Percentiles rank a stretch among this genome's conserved stretches.
These are phyloP conservation scores for Malassezia vespertilionis DNA, from an alignment of 1,284 basidiomycete species.

Conservation along the genomic window DNA sequence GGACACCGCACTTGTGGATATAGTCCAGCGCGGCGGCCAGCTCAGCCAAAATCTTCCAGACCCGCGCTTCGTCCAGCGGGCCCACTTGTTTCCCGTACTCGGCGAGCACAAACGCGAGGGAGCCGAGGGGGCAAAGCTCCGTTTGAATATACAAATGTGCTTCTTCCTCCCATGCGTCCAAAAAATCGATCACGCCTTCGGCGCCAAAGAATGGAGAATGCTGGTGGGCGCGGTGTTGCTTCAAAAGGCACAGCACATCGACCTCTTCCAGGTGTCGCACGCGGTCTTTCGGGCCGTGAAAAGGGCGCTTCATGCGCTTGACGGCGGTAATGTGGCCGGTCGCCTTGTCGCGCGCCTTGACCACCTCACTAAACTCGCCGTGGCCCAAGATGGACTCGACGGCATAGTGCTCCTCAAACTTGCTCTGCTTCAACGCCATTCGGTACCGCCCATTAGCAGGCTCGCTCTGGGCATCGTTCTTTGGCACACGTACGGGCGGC, in stretches of 20 bases:
- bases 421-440: slow-evolving; percentile 13
- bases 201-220: slow-evolving; percentile 55
- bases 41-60: slow-evolving; percentile 95
- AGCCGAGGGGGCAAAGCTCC: slow-evolving; percentile 85
- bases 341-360: slow-evolving; percentile 69
- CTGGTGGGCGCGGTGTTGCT: slow-evolving; percentile 21
- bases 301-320: slow-evolving; percentile 78
- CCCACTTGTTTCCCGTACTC: slow-evolving; percentile 72
- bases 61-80: slow-evolving; percentile 78
- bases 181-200: slow-evolving; percentile 63
- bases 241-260: slow-evolving; percentile 72
- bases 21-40: slow-evolving; percentile 67
- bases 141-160: slow-evolving; percentile 83
- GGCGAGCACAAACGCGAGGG: slow-evolving; percentile 79
- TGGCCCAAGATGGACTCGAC: slow-evolving; percentile 73
- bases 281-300: slow-evolving; percentile 75
- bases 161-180: slow-evolving; percentile 94
- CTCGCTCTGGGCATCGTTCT: slow-evolving; percentile 6
- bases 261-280: slow-evolving; percentile 86
- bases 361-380: slow-evolving; percentile 87
- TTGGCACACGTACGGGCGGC: neutral
- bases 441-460: slow-evolving; percentile 9
- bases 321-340: slow-evolving; percentile 66
- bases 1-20: slow-evolving; percentile 75
- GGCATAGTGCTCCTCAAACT: slow-evolving; percentile 54